Percentiles rank a stretch among this genome's conserved stretches.
Conservation (phyloP, 2,329 filamentous ascomycete genomes). For the Microsporum audouinii region DNA sequence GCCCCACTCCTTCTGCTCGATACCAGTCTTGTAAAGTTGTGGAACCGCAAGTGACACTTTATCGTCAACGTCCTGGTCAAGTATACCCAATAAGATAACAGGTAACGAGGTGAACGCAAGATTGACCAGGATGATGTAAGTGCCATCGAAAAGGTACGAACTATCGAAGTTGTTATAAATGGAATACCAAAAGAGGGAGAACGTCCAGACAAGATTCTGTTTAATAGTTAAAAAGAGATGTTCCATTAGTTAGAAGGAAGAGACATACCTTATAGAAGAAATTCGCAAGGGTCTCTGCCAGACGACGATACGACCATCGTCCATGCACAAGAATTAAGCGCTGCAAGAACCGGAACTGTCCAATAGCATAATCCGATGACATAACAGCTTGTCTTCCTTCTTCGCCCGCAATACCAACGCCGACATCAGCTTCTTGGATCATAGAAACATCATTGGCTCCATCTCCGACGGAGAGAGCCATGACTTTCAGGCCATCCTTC, state of each 20-base stretch:
- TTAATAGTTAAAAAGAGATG: conserved; percentile 18
- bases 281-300: conserved; percentile 90
- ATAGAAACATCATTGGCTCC: conserved; percentile 95
- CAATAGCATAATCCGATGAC: conserved; percentile 93
- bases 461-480: conserved; percentile 88
- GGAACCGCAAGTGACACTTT: conserved; percentile 87
- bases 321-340: conserved; percentile 80
- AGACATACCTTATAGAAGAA: conserved; percentile 86
- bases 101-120: conserved; percentile 91
- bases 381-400: conserved; percentile 89
- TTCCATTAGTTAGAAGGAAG: neutral
- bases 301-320: conserved; percentile 87
- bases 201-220: conserved; percentile 92
- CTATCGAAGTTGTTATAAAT: conserved; percentile 94
- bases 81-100: conserved; percentile 87
- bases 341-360: conserved; percentile 81
- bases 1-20: conserved; percentile 94
- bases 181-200: conserved; percentile 94
- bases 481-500: conserved; percentile 86
- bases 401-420: conserved; percentile 85
- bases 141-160: conserved; percentile 94
- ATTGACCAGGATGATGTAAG: conserved; percentile 94
- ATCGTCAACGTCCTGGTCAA: conserved; percentile 95
- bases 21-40: conserved; percentile 87
- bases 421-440: conserved; percentile 96